phyloP scores from a whole-genome alignment of 345 rosid species.

The Arabis hirsuta region DNA sequence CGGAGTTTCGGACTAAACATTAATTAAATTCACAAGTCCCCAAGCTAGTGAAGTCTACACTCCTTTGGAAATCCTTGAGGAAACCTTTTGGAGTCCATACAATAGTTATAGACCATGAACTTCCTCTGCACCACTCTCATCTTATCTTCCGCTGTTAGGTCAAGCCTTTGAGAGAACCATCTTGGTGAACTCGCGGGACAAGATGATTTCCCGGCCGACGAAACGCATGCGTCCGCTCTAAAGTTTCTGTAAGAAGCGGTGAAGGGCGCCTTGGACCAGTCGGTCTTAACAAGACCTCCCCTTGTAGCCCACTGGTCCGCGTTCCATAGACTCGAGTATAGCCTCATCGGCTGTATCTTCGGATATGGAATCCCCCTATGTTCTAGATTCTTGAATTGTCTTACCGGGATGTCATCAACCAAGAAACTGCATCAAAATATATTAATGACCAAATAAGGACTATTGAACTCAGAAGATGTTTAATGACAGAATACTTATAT shows the following conservation, averaged over 20 bases:
- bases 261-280: constrained; percentile 60
- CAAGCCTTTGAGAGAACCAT: constrained; percentile 59
- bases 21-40: not conserved
- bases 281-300: constrained; percentile 65
- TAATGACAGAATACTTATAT: not conserved
- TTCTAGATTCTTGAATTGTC: constrained; percentile 64
- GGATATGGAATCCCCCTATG: constrained; percentile 55
- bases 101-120: constrained; percentile 51
- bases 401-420: constrained; percentile 56
- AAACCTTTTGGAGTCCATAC: constrained; percentile 48
- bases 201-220: constrained; percentile 34
- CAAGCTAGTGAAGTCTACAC: constrained; percentile 37
- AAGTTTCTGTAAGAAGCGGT: constrained; percentile 53
- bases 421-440: constrained; percentile 47
- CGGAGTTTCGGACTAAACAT: not conserved
- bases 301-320: constrained; percentile 74
- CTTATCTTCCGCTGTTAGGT: constrained; percentile 42
- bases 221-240: constrained; percentile 48
- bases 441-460: not conserved
- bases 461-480: not conserved
- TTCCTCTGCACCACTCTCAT: constrained; percentile 55
- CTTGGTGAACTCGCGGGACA: constrained; percentile 33
- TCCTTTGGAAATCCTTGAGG: constrained; percentile 52
- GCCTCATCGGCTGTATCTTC: constrained; percentile 61
- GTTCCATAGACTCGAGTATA: constrained; percentile 66